Evolutionary conservation across 2,329 filamentous ascomycete species (phyloP).

Genomic region (Calonectria multiphialidica): DNA sequence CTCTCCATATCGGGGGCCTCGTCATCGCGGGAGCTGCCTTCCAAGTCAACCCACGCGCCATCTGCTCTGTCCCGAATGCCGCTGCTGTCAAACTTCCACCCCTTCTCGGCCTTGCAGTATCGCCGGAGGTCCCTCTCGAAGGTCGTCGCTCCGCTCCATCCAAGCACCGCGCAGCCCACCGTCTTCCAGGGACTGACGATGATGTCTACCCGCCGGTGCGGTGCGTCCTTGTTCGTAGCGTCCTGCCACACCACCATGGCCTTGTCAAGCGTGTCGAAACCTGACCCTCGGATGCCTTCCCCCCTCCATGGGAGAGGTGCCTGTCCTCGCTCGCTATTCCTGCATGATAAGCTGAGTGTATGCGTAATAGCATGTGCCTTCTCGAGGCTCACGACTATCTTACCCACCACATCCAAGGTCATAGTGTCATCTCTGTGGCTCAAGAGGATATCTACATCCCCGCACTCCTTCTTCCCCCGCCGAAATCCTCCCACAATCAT

Average conservation of each 20-base stretch:
- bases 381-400: slow-evolving; percentile 80
- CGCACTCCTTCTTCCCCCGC: slow-evolving; percentile 78
- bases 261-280: slow-evolving; percentile 92
- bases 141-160: slow-evolving; percentile 90
- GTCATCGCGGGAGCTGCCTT: slow-evolving; percentile 59
- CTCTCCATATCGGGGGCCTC: slow-evolving; percentile 73
- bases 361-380: slow-evolving; percentile 81
- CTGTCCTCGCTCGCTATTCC: slow-evolving; percentile 80
- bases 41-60: slow-evolving; percentile 79
- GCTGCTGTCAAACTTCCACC: slow-evolving; percentile 91
- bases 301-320: slow-evolving; percentile 66
- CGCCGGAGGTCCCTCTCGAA: slow-evolving; percentile 88
- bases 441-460: slow-evolving; percentile 89
- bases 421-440: slow-evolving; percentile 79
- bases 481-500: slow-evolving; percentile 84
- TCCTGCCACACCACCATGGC: slow-evolving; percentile 91
- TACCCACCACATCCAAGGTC: slow-evolving; percentile 78
- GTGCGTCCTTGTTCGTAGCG: slow-evolving; percentile 37
- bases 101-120: slow-evolving; percentile 79
- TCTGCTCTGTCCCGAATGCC: slow-evolving; percentile 78
- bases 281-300: slow-evolving; percentile 56
- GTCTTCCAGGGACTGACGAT: slow-evolving; percentile 92
- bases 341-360: slow-evolving; percentile 77
- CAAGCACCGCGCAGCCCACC: slow-evolving; percentile 86
- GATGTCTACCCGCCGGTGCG: slow-evolving; percentile 90